Evolutionary conservation across 192 early-diverging fungal genomes (phyloP).

Genomic region (Coemansia sp.): DNA sequence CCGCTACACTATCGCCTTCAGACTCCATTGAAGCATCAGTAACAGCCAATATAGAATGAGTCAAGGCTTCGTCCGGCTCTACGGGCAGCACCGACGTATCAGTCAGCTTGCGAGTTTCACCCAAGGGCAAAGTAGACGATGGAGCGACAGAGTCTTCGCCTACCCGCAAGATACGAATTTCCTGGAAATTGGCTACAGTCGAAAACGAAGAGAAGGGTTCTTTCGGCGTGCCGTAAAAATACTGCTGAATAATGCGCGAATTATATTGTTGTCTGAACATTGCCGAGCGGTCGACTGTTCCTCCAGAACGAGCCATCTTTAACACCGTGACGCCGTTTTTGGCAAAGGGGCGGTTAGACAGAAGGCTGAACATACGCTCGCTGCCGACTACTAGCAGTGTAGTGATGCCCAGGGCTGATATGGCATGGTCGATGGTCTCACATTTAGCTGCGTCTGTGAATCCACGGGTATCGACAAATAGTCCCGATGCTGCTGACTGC

Average conservation of each 20-base stretch:
- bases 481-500: constrained; percentile 66
- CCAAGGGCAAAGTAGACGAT: constrained; percentile 89
- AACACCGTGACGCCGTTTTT: constrained; percentile 64
- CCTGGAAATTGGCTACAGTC: constrained; percentile 76
- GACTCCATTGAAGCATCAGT: constrained; percentile 60
- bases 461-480: constrained; percentile 89
- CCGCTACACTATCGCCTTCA: constrained; percentile 71
- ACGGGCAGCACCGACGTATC: constrained; percentile 84
- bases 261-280: constrained; percentile 70
- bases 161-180: constrained; percentile 77
- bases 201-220: constrained; percentile 83
- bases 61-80: constrained; percentile 76
- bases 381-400: constrained; percentile 90
- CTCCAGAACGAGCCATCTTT: constrained; percentile 92
- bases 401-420: constrained; percentile 75
- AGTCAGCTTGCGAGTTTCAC: constrained; percentile 75
- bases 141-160: constrained; percentile 75
- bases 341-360: constrained; percentile 61
- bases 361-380: constrained; percentile 90
- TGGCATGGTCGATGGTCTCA: constrained; percentile 73
- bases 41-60: constrained; percentile 88
- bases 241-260: constrained; percentile 79
- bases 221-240: constrained; percentile 91
- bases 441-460: constrained; percentile 76
- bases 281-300: constrained; percentile 88